These are phyloP conservation scores for Periglandula ipomoeae DNA, from an alignment of 2,329 filamentous ascomycete species.

Conservation along the genomic window DNA sequence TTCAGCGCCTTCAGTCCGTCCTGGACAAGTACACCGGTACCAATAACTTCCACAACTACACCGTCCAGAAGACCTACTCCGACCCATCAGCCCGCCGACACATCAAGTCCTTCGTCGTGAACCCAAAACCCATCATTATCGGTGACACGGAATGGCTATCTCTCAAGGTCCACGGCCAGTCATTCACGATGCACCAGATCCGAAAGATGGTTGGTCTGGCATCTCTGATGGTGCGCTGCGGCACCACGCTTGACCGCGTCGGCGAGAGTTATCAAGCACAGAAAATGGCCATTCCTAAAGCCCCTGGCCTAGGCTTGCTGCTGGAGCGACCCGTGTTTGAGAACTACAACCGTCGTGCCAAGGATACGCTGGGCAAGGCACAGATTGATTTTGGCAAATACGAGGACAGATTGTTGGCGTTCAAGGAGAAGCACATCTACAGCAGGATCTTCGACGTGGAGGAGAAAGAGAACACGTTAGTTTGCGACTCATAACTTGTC, in stretches of 20 bases:
- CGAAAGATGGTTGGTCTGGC: constrained; percentile 98
- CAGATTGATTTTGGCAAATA: constrained; percentile 72
- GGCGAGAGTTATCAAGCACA: constrained; percentile 61
- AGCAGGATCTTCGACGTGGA: constrained; percentile 84
- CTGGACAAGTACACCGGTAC: constrained; percentile 74
- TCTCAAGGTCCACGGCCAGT: constrained; percentile 92
- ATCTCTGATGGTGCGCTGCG: constrained; percentile 74
- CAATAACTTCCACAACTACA: constrained; percentile 95
- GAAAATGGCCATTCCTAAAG: constrained; percentile 85
- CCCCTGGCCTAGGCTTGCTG: constrained; percentile 77
- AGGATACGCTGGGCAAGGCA: constrained; percentile 52
- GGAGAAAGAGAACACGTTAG: constrained; percentile 77
- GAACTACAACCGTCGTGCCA: constrained; percentile 70
- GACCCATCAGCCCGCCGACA: constrained; percentile 82
- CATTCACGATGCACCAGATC: constrained; percentile 99
- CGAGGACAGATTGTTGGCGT: constrained; percentile 70
- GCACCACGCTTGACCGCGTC: constrained; percentile 63
- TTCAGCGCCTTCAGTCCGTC: constrained; percentile 65
- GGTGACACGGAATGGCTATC: constrained; percentile 92
- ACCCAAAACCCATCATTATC: constrained; percentile 69
- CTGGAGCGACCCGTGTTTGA: constrained; percentile 90
- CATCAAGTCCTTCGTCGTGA: constrained; percentile 86
- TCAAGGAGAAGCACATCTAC: constrained; percentile 91
- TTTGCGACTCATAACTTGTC: constrained; percentile 14
- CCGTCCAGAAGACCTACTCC: constrained; percentile 71